Conservation (phyloP, 768 basidiomycete genomes). For the Scleroderma bovista region DNA sequence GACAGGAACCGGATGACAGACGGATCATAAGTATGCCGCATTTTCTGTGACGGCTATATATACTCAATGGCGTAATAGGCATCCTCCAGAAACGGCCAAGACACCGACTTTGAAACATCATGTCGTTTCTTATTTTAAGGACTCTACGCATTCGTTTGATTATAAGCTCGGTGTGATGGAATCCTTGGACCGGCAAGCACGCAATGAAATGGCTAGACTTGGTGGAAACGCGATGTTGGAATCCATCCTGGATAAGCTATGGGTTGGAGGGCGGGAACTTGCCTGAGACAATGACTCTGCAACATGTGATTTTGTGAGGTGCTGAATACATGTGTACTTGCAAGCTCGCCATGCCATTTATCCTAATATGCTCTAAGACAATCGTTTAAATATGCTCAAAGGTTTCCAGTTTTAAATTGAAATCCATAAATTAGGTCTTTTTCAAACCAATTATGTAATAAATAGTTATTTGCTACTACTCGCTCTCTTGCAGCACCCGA, state of each 20-base stretch:
- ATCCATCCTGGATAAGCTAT: conserved; percentile 49
- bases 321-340: no score
- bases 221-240: conserved; percentile 72
- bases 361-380: no score
- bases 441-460: no score
- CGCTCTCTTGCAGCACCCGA: no score
- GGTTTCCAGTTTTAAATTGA: no score
- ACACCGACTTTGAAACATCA: conserved; percentile 78
- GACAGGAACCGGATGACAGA: conserved; percentile 67
- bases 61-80: conserved; percentile 40
- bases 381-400: no score
- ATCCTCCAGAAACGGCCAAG: conserved; percentile 84
- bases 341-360: no score
- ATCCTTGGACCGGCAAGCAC: conserved; percentile 61
- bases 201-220: conserved; percentile 60
- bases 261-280: conserved; percentile 23
- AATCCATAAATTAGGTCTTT: no score
- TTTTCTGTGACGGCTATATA: not conserved
- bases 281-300: not conserved
- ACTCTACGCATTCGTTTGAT: conserved; percentile 77
- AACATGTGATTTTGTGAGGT: no score
- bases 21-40: conserved; percentile 77
- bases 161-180: conserved; percentile 74
- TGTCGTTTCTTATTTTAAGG: conserved; percentile 71
- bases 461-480: no score